A percentile compares a stretch with the other conserved stretches of the same genome.
Conservation (phyloP, 306 rosid species). For the Fagus sylvatica region DNA sequence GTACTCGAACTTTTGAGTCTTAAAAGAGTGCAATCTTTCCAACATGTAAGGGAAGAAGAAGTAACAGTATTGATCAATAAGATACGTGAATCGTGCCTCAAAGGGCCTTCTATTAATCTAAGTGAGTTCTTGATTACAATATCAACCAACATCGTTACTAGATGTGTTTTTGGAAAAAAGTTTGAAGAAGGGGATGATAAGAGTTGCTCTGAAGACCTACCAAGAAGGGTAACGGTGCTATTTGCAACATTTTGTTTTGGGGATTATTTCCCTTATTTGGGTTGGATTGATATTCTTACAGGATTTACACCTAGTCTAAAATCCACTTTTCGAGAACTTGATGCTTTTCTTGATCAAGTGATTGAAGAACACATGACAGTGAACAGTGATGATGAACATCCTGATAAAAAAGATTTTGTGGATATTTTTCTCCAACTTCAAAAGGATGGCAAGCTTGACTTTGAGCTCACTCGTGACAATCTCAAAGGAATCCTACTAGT, state of each 20-base stretch:
- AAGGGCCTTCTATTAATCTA: slow-evolving; percentile 1
- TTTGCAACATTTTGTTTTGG: background rate
- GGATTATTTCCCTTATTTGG: slow-evolving; percentile 9
- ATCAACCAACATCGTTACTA: background rate
- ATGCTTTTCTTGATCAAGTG: slow-evolving; percentile 9
- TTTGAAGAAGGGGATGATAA: slow-evolving; percentile 2
- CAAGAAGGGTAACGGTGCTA: background rate
- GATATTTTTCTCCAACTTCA: slow-evolving; percentile 40
- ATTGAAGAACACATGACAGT: background rate
- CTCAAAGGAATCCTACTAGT: slow-evolving; percentile 29
- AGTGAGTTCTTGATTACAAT: background rate
- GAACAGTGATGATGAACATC: background rate
- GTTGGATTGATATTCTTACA: slow-evolving; percentile 12
- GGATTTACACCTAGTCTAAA: background rate
- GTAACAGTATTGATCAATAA: background rate
- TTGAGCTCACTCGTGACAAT: slow-evolving; percentile 18
- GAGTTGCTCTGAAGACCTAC: background rate
- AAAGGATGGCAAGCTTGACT: slow-evolving; percentile 2
- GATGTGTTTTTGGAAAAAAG: slow-evolving; percentile 11
- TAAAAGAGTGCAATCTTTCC: slow-evolving; percentile 8
- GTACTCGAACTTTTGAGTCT: slow-evolving; percentile 8
- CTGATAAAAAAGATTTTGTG: slow-evolving; percentile 25
- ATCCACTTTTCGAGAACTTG: background rate
- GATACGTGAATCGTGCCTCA: background rate
- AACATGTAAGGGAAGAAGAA: slow-evolving; percentile 13